Base-by-base conservation (phyloP, 2,329 filamentous ascomycete genomes). In the Leptographium lundbergii region DNA sequence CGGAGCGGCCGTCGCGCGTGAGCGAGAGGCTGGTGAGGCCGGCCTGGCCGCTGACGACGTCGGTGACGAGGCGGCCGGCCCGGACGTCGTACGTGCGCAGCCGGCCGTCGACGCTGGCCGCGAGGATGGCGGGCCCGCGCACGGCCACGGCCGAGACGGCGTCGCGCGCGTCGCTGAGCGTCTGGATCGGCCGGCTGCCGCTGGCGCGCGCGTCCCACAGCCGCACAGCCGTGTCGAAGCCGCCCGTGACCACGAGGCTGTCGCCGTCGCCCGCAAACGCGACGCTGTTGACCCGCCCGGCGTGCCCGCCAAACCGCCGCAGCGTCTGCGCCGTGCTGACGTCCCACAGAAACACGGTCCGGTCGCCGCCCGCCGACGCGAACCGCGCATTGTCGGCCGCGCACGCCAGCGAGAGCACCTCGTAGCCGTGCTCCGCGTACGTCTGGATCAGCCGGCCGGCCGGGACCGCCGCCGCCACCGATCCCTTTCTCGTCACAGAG, bases 321-420 rank as follows among this genome's bases (percentile, higher is more conserved):
- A 88, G 75, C 4, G 92, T 96, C 65, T 82, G 79, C 22, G 88
- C 90, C 3, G 85, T 87, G 54, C 86, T 79, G 0, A 97, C 94
- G 72, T 99, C 94, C 94, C 94, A 97, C 6, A 96, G 78, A 69
- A 96, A 96, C 0, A 96, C 90, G 62, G 82, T 80, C 66, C 92
- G 88, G 74, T 99, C 94, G 61, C 94, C 94, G 65, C 94, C 94
- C 1, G 84, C 82, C n/a, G 86, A 91, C 11, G 85, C 86, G 71
- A 99, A 96, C 51, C 84, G 84, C 64, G 89, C 81, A 72, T 99
- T 99, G 74, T 90, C 86, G 27, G 75, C 68, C 9, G 82, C 75
- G 56, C 96, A 87, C 57, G 81, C 78, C 47, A 99, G 78, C 64
- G 89, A 88, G 61, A 96, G 85, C 9, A 99, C 87, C 66, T 91